Base-by-base conservation (phyloP, 257 asterid genomes). In the Salvia hispanica region DNA sequence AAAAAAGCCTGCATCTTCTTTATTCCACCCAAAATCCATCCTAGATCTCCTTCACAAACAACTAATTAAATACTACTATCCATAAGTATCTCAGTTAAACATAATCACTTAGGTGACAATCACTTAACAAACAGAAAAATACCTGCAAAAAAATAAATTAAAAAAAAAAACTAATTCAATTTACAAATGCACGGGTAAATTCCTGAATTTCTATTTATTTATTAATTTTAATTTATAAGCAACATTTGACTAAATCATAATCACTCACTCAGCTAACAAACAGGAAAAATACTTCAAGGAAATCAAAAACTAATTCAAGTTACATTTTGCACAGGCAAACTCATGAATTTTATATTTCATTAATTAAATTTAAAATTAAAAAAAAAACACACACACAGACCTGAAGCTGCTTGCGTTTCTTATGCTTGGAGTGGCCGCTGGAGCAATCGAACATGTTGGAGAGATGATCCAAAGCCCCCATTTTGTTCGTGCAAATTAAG, bases 391-490 rank as follows among this genome's bases (percentile, higher is more conserved):
- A 10, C 11, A 12, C 9, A 14, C 21, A 39, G 0, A 80, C 98
- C 95, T 92, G 98, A 14, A 92, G 81, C 46, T 90, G 98, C 51
- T 76, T 92, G 79, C 90, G 89, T 46, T 64, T 85, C 79, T 90
- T 90, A 85, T 43, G 78, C 86, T 78, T 85, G 66, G 84, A 73
- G 69, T 78, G 81, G 59, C 78, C 81, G 64, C 82, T 67, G 0
- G 94, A 80, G 83, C 97, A 90, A 74, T 92, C 97, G 21, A 90
- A 86, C 36, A 90, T 75, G 71, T 92, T 63, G 0, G 97, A 86
- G 33, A 92, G 81, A 78, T 88, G 97, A 80, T 92, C 97, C 52
- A 92, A 66, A 57, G 73, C 96, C 3, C 97, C 97, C 97, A 92
- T 92, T 25, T 12, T 40, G 4, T 4, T 40, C 45, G 16, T 15